Evolutionary conservation across 306 rosid genomes (phyloP).

Genomic region (Ochetophila trinervis): DNA sequence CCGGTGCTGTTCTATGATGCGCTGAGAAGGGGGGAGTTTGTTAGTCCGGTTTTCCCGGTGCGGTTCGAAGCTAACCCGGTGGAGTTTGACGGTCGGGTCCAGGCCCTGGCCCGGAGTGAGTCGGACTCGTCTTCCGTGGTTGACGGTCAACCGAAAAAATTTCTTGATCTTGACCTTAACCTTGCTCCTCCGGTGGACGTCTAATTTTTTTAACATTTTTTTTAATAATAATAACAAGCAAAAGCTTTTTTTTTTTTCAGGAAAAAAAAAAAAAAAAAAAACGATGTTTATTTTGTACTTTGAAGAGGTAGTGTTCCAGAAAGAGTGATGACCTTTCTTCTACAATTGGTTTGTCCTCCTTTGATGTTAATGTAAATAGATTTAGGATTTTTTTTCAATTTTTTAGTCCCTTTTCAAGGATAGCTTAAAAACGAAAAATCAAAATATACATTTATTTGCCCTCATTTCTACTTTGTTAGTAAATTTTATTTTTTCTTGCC

Average conservation of each 20-base stretch:
- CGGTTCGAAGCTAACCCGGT: neutral
- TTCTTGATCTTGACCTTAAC: slow-evolving; percentile 12
- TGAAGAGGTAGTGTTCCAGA: too few relatives aligned
- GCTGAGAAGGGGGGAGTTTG: neutral
- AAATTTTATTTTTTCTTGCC: too few relatives aligned
- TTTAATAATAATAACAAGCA: neutral
- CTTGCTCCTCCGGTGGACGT: slow-evolving; percentile 22
- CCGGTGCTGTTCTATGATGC: slow-evolving; percentile 10
- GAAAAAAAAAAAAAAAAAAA: too few relatives aligned
- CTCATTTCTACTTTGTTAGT: too few relatives aligned
- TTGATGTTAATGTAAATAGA: too few relatives aligned
- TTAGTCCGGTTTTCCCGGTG: slow-evolving; percentile 6
- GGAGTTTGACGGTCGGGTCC: neutral
- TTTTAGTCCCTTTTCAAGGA: too few relatives aligned
- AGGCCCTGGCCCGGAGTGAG: neutral
- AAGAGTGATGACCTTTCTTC: too few relatives aligned
- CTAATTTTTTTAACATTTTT: slow-evolving; percentile 7
- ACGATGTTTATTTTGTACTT: too few relatives aligned
- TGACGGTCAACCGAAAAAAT: slow-evolving; percentile 9
- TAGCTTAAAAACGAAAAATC: too few relatives aligned
- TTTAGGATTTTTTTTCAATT: too few relatives aligned
- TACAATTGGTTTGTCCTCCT: too few relatives aligned
- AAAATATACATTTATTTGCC: too few relatives aligned
- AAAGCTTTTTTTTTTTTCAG: neutral
- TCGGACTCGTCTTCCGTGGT: slow-evolving; percentile 19